Percentiles rank a stretch among this genome's conserved stretches.
phyloP scores from a whole-genome alignment of 768 basidiomycete species.

The Boletus rex-veris region DNA sequence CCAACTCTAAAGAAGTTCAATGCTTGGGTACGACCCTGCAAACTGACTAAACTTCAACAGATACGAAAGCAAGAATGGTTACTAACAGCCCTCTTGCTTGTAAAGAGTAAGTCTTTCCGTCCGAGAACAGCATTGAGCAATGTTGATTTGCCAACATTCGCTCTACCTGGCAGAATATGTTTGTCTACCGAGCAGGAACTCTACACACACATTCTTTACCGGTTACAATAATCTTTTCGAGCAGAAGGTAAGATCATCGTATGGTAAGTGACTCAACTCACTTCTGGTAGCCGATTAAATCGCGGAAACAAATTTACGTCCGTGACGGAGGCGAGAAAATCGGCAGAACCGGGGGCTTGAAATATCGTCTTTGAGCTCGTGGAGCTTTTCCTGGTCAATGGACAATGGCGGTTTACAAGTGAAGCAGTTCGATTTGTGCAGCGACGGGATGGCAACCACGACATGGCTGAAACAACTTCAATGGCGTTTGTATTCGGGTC shows the following conservation, averaged over 20 bases:
- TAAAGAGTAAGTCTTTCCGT: slow-evolving; percentile 51
- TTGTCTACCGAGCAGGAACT: not conserved
- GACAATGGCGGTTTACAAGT: not conserved
- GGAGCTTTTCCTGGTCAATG: slow-evolving; percentile 9
- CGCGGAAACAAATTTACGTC: slow-evolving; percentile 16
- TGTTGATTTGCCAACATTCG: slow-evolving; percentile 76
- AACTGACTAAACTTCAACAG: not conserved
- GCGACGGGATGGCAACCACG: slow-evolving; percentile 1
- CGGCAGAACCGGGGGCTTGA: slow-evolving; percentile 23
- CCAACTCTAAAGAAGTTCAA: slow-evolving; percentile 76
- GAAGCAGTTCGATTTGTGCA: not conserved
- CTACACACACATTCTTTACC: slow-evolving; percentile 13
- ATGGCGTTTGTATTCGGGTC: no score
- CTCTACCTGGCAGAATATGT: slow-evolving; percentile 49
- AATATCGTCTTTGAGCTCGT: slow-evolving; percentile 18
- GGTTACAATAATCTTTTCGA: slow-evolving; percentile 25
- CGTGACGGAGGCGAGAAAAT: slow-evolving; percentile 26
- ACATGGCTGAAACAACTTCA: slow-evolving; percentile 6
- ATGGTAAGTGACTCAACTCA: slow-evolving; percentile 12
- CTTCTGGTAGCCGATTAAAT: slow-evolving; percentile 25
- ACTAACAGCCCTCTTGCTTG: slow-evolving; percentile 70
- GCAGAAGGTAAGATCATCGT: not conserved
- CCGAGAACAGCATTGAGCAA: slow-evolving; percentile 67
- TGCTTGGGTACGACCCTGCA: slow-evolving; percentile 66
- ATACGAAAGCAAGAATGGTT: not conserved